Base-by-base conservation (phyloP, 176 grass and related monocot genomes). In the Tillandsia fasciculata region DNA sequence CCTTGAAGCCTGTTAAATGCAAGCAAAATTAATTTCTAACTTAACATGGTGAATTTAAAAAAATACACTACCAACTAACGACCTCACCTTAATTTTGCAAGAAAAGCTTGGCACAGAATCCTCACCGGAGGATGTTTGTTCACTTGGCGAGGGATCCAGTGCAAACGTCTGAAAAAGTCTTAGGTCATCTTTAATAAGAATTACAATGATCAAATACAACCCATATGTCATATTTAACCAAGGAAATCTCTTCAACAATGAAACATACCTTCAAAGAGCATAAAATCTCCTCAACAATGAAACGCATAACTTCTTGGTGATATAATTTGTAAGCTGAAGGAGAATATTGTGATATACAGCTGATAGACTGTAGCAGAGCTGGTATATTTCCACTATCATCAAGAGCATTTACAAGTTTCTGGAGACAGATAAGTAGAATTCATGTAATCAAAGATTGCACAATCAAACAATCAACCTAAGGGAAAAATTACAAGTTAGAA, bases 31-130 rank as follows among this genome's bases (percentile, higher is more conserved):
- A 59, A 14, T 20, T 18, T 17, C 54, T 17, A 59, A 17, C 54
- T 59, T 20, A 59, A 59, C 15, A 6, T 59, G 20, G 14, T 59
- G 33, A 42, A 42, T 42, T 7, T 6, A 59, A 59, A 9, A 59
- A 4, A 15, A 59, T 15, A 50, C 69, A n/a, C 12, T 67, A 71
- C 65, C 29, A 10, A 70, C 10, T 26, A 49, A 49, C 53, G 42
- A 67, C 68, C 83, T 75, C 73, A 90, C 93, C 89, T 92, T 97
- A 68, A 73, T 78, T 81, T 92, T 90, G 79, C 93, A 97, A 53
- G 81, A 92, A 77, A 78, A 79, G 53, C 93, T 92, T 70, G 84
- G 87, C 13, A 68, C 50, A 70, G 50, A 72, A 83, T 77, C 71
- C 56, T 79, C 79, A 72, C 53, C 27, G 73, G 75, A 64, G 67